Conservation (phyloP, 441 rosid genomes). For the Syzygium syzygioides region DNA sequence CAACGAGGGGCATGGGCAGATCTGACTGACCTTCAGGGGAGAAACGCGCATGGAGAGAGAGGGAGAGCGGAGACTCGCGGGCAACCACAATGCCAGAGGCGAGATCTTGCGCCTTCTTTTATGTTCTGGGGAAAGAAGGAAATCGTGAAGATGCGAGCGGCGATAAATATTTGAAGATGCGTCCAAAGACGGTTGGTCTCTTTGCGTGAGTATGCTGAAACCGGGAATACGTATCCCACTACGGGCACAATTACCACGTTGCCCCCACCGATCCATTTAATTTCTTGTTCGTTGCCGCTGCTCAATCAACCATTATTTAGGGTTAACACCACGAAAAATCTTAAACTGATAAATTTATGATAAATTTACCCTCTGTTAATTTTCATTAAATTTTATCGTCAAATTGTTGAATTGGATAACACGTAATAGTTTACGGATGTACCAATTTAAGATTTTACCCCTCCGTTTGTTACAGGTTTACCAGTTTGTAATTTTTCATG, state of each 20-base stretch:
- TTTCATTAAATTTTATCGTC: rapidly evolving
- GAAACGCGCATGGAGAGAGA: not conserved
- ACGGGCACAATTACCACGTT: not conserved
- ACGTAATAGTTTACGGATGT: too few relatives aligned
- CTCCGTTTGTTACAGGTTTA: rapidly evolving
- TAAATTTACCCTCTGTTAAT: rapidly evolving
- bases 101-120: not conserved
- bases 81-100: not conserved
- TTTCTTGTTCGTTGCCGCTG: too few relatives aligned
- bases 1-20: not conserved
- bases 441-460: rapidly evolving
- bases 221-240: not conserved
- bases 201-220: not conserved
- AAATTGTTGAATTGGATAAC: not conserved
- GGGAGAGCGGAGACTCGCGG: not conserved
- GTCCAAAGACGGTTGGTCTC: not conserved
- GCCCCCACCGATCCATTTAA: not conserved
- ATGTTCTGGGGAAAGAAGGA: not conserved
- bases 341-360: rapidly evolving
- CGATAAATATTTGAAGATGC: not conserved
- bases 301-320: not conserved
- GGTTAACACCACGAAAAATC: rapidly evolving
- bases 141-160: not conserved
- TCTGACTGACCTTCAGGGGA: not conserved
- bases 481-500: rapidly evolving